These are phyloP conservation scores for Pharnaceum exiguum DNA, from an alignment of 148 eudicot species.

Conservation along the genomic window DNA sequence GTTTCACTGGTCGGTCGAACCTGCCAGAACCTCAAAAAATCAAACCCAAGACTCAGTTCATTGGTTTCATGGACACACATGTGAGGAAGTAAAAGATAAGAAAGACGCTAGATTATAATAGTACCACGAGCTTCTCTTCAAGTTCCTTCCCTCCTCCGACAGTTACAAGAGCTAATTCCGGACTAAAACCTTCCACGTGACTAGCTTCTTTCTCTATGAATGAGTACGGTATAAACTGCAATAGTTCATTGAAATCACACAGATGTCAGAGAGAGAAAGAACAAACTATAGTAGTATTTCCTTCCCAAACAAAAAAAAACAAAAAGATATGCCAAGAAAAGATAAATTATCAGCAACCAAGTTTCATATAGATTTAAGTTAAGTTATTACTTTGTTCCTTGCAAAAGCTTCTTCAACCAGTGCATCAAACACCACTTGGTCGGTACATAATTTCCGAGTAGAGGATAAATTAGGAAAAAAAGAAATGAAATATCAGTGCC, in stretches of 20 bases:
- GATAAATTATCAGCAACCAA: too few relatives aligned
- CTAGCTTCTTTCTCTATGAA: conserved; percentile 99
- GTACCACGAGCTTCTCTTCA: conserved; percentile 99
- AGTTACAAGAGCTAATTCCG: conserved; percentile 95
- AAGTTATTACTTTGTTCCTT: too few relatives aligned
- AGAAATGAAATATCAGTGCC: too few relatives aligned
- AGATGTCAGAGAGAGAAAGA: conserved; percentile 7
- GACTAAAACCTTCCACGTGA: conserved; percentile 99
- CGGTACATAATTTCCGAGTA: too few relatives aligned
- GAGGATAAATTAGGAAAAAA: too few relatives aligned
- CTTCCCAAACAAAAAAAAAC: neutral
- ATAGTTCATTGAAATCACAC: neutral
- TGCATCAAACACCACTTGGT: too few relatives aligned
- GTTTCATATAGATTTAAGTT: too few relatives aligned
- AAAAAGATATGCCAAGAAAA: too few relatives aligned
- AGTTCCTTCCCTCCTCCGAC: conserved; percentile 99
- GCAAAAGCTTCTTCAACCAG: too few relatives aligned
- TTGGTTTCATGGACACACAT: conserved; percentile 6
- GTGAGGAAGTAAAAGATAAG: neutral
- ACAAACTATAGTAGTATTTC: neutral
- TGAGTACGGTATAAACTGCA: conserved; percentile 97
- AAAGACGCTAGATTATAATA: conserved; percentile 9
- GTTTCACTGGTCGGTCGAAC: conserved; percentile 99
- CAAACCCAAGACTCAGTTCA: conserved; percentile 66
- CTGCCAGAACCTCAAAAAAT: conserved; percentile 99